These are phyloP conservation scores for Penicillium sp. DNA, from an alignment of 2,329 filamentous ascomycete species.

Conservation along the genomic window DNA sequence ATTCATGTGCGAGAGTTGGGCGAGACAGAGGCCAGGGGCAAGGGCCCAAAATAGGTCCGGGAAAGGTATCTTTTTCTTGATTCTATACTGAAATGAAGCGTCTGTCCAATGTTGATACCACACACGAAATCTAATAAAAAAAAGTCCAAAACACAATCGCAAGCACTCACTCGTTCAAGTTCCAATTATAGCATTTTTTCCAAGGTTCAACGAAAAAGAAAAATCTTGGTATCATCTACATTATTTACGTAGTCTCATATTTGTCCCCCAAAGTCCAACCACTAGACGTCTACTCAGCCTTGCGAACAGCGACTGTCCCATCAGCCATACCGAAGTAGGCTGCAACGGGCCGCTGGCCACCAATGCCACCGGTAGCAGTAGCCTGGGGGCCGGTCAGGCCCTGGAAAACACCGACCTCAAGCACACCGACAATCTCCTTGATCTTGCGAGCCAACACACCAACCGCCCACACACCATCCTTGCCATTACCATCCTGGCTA, in stretches of 20 bases:
- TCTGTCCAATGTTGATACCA: constrained; percentile 21
- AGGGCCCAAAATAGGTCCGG: constrained; percentile 63
- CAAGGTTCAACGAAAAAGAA: not conserved
- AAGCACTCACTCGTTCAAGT: constrained; percentile 10
- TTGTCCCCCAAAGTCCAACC: not conserved
- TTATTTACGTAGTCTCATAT: constrained; percentile 15
- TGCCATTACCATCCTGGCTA: constrained; percentile 54
- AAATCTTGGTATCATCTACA: constrained; percentile 27
- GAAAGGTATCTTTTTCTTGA: constrained; percentile 12
- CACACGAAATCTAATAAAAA: constrained; percentile 18
- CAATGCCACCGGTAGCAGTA: constrained; percentile 59
- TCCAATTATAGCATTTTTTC: constrained; percentile 2
- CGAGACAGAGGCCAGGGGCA: constrained; percentile 85
- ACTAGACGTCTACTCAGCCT: constrained; percentile 30
- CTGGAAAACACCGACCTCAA: constrained; percentile 89
- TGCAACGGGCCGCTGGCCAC: constrained; percentile 86
- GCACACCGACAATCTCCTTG: constrained; percentile 78
- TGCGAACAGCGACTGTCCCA: constrained; percentile 62
- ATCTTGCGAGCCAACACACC: constrained; percentile 70
- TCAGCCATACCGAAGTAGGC: constrained; percentile 93
- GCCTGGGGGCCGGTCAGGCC: constrained; percentile 75
- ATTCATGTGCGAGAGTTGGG: constrained; percentile 80
- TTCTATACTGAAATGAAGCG: constrained; percentile 13
- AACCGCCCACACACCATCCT: constrained; percentile 76
- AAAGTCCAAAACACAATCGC: constrained; percentile 3